Evolutionary conservation across 78 protist species (phyloP), one percentile per base, ranked within the genome.

Genomic region (Dictyostelium intermedium): DNA sequence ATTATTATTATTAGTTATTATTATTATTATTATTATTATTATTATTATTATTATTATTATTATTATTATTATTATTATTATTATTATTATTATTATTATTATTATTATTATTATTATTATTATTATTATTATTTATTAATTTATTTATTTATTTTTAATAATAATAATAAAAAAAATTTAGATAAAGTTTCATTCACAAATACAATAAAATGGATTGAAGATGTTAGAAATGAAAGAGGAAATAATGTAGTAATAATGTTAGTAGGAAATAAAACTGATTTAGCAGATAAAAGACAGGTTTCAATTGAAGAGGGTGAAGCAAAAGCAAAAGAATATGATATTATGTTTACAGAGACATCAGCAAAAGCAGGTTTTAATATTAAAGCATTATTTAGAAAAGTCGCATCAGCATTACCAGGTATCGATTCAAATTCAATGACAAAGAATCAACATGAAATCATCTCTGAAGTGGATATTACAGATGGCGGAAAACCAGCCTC

Each of bases 251-350:
- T 99, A 30, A 96, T 99, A 14, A 95, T 97, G 92, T 91, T 99
- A 25, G 99, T 98, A 8, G 99, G 99, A 39, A 99, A 99, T 91
- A 99, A 99, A 84, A 97, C 99, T 9, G 99, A 99, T 85, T 82
- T 98, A 47, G 91, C 92, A 11, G 99, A 98, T 63, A 87, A 96
- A 91, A 83, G 99, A 56, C 97, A 97, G 82, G 99, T 99, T 20
- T 91, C 98, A 73, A 82, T 82, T 6, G 99, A 97, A 34, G 99
- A 99, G 50, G 99, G 98, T 23, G 99, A 99, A 93, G 97, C 84
- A 9, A 97, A 97, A 91, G 99, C 99, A 32, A 91, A 94, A 82
- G 98, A 98, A 60, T 91, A 85, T 56, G 87, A 84, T 32, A 96
- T 97, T 16, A 91, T 99, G 98, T 98, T 98, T 87, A 96, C 98